phyloP scores from a whole-genome alignment of 1,284 basidiomycete species.

The Cystobasidium sp. region DNA sequence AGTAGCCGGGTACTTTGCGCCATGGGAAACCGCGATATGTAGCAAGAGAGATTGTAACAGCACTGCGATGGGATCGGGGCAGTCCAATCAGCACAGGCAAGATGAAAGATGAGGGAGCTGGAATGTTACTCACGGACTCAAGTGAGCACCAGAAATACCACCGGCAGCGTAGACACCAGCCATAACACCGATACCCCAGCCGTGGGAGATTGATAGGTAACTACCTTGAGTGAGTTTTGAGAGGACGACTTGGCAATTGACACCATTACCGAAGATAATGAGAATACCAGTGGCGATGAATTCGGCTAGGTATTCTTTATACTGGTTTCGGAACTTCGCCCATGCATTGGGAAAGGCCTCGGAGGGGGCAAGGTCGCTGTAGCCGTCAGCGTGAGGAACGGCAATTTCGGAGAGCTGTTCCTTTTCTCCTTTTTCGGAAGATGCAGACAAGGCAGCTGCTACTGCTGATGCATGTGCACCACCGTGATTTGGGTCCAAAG shows the following conservation, averaged over 20 bases:
- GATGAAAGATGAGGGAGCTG: background rate
- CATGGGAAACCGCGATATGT: slow-evolving; percentile 54
- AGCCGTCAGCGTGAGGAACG: background rate
- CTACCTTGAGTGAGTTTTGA: slow-evolving; percentile 39
- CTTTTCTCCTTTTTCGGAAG: slow-evolving; percentile 31
- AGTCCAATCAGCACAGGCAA: background rate
- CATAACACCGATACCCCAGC: slow-evolving; percentile 46
- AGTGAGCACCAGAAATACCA: slow-evolving; percentile 47
- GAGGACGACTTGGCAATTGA: slow-evolving; percentile 44
- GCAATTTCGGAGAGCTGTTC: slow-evolving; percentile 22
- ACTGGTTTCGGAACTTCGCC: slow-evolving; percentile 22
- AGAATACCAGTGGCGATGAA: slow-evolving; percentile 39
- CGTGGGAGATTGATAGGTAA: slow-evolving; percentile 44
- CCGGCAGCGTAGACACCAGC: slow-evolving; percentile 37
- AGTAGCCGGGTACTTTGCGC: slow-evolving; percentile 54
- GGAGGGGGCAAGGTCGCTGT: slow-evolving; percentile 10
- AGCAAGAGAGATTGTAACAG: slow-evolving; percentile 45
- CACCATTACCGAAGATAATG: slow-evolving; percentile 44
- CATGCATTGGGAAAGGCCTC: slow-evolving; percentile 18
- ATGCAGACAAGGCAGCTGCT: slow-evolving; percentile 5
- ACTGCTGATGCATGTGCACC: background rate
- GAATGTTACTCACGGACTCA: slow-evolving; percentile 30
- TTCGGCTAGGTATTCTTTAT: slow-evolving; percentile 41
- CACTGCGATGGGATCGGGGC: background rate
- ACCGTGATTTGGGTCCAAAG: background rate